A percentile compares a stretch with the other conserved stretches of the same genome.
These are phyloP conservation scores for Candida awuae DNA, from an alignment of 805 yeast species.

Conservation along the genomic window DNA sequence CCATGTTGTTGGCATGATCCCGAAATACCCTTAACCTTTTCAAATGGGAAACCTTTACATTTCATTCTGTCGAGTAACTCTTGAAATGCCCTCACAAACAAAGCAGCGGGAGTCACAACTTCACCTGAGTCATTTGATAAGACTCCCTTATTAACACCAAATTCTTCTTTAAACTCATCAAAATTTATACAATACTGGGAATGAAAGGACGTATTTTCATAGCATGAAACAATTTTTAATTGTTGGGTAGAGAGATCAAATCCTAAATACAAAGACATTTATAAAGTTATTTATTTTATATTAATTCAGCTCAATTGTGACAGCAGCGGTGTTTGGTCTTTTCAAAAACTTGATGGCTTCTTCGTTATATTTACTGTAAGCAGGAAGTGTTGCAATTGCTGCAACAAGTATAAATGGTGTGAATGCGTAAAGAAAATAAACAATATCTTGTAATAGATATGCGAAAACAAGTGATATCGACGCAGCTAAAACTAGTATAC, in stretches of 20 bases:
- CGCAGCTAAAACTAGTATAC: slow-evolving; percentile 27
- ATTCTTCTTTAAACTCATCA: slow-evolving; percentile 47
- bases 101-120: slow-evolving; percentile 71
- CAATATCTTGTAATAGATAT: slow-evolving; percentile 37
- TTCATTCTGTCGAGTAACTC: slow-evolving; percentile 46
- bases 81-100: slow-evolving; percentile 86
- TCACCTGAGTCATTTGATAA: slow-evolving; percentile 44
- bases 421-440: slow-evolving; percentile 32
- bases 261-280: slow-evolving; percentile 43
- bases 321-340: slow-evolving; percentile 8
- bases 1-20: slow-evolving; percentile 96
- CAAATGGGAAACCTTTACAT: slow-evolving; percentile 46
- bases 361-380: slow-evolving; percentile 49
- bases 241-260: slow-evolving; percentile 89
- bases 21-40: slow-evolving; percentile 53
- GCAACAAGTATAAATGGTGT: slow-evolving; percentile 29
- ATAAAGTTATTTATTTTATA: neutral
- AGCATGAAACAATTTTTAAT: slow-evolving; percentile 63
- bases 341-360: slow-evolving; percentile 43
- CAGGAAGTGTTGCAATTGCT: slow-evolving; percentile 41
- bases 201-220: slow-evolving; percentile 40
- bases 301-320: slow-evolving; percentile 10
- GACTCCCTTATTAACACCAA: slow-evolving; percentile 71
- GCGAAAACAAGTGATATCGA: slow-evolving; percentile 42
- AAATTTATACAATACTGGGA: slow-evolving; percentile 60